phyloP scores from a whole-genome alignment of 495 filamentous ascomycete species.

The Terfezia boudieri region DNA sequence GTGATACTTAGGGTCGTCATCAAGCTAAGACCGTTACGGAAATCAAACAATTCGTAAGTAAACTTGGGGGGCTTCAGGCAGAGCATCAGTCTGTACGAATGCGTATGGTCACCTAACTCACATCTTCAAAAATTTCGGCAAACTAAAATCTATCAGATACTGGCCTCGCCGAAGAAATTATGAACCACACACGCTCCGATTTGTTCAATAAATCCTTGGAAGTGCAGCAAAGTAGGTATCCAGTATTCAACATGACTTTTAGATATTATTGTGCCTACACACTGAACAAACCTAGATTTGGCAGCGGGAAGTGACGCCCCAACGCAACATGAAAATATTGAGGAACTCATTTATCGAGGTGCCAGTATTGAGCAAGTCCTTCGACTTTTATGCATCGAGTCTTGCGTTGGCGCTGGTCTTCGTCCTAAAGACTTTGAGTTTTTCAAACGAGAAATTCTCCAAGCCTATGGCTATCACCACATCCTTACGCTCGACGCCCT shows the following conservation, averaged over 20 bases:
- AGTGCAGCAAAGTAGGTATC: slow-evolving; percentile 54
- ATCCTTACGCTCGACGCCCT: slow-evolving; percentile 71
- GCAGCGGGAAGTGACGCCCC: slow-evolving; percentile 77
- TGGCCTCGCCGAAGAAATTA: slow-evolving; percentile 77
- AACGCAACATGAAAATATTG: slow-evolving; percentile 70
- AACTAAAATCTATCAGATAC: slow-evolving; percentile 29
- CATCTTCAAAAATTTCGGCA: background rate
- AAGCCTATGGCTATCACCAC: slow-evolving; percentile 89
- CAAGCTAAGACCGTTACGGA: slow-evolving; percentile 71
- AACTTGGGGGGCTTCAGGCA: slow-evolving; percentile 74
- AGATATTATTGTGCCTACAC: background rate
- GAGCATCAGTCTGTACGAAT: slow-evolving; percentile 81
- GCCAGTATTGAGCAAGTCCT: slow-evolving; percentile 57
- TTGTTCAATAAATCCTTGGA: slow-evolving; percentile 72
- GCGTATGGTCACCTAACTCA: slow-evolving; percentile 14
- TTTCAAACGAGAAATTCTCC: slow-evolving; percentile 68
- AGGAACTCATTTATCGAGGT: slow-evolving; percentile 78
- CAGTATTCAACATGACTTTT: slow-evolving; percentile 1
- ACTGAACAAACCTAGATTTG: slow-evolving; percentile 26
- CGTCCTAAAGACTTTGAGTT: slow-evolving; percentile 67
- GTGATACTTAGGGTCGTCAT: slow-evolving; percentile 37
- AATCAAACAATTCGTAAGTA: slow-evolving; percentile 76
- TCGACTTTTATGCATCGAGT: slow-evolving; percentile 73
- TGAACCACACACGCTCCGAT: slow-evolving; percentile 71
- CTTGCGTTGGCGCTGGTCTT: slow-evolving; percentile 69